phyloP scores from a whole-genome alignment of 371 early-diverging fungal genomes.

The Dichotomocladium elegans region DNA sequence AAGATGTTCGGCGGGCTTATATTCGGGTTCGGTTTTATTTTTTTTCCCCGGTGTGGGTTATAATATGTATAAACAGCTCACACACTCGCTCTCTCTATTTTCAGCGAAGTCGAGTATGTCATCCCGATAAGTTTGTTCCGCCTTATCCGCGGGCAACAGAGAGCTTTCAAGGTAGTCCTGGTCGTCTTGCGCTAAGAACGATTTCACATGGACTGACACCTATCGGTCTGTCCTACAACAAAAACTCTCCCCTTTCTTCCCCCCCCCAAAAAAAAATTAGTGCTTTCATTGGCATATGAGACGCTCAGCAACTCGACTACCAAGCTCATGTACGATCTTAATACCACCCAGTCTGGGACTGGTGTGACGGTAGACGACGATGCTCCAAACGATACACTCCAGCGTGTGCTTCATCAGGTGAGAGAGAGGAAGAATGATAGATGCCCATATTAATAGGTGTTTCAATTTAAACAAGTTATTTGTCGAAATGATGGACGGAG shows the following conservation, averaged over 20 bases:
- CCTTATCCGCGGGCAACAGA: conserved; percentile 27
- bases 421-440: neutral
- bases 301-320: conserved; percentile 57
- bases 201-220: too few relatives aligned
- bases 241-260: too few relatives aligned
- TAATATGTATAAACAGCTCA: too few relatives aligned
- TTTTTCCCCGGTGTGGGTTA: too few relatives aligned
- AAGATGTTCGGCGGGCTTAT: conserved; percentile 42
- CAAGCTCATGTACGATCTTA: conserved; percentile 50
- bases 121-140: conserved; percentile 41
- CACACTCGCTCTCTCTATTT: neutral
- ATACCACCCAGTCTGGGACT: conserved; percentile 11
- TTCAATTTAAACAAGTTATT: conserved; percentile 31
- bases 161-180: conserved; percentile 39
- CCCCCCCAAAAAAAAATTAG: too few relatives aligned
- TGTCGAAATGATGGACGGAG: conserved; percentile 66
- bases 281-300: conserved; percentile 57
- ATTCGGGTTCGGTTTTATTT: too few relatives aligned
- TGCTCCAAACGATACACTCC: conserved; percentile 47
- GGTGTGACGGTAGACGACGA: conserved; percentile 11
- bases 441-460: neutral
- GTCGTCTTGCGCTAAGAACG: too few relatives aligned
- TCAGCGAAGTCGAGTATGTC: conserved; percentile 43
- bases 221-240: too few relatives aligned
- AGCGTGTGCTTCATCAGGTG: conserved; percentile 58